Percentiles rank a stretch among this genome's conserved stretches.
Conservation (phyloP, 2,329 filamentous ascomycete genomes). For the Elsinoe ampelina region DNA sequence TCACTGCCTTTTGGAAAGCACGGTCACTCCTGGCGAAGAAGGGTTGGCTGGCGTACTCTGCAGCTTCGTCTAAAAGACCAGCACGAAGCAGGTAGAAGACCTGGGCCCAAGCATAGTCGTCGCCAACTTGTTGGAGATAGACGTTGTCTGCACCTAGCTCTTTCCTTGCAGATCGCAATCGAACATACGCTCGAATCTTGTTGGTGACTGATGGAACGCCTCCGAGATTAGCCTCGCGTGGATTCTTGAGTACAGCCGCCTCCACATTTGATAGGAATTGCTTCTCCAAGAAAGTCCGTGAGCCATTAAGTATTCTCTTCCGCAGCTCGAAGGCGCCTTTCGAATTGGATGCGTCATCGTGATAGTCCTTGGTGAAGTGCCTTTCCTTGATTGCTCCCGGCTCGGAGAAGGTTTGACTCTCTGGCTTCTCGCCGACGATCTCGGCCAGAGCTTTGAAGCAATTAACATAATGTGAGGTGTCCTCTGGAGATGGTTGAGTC, state of each 20-base stretch:
- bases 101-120: slow-evolving; percentile 86
- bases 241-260: slow-evolving; percentile 67
- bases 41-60: slow-evolving; percentile 65
- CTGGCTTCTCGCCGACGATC: slow-evolving; percentile 64
- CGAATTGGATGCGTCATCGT: slow-evolving; percentile 64
- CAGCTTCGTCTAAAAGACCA: slow-evolving; percentile 75
- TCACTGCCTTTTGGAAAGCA: slow-evolving; percentile 80
- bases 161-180: slow-evolving; percentile 67
- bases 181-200: slow-evolving; percentile 87
- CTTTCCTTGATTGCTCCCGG: slow-evolving; percentile 63
- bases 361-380: slow-evolving; percentile 65
- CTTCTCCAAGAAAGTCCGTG: slow-evolving; percentile 69
- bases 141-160: slow-evolving; percentile 75
- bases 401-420: slow-evolving; percentile 49
- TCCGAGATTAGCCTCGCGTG: slow-evolving; percentile 78
- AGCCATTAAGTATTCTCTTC: slow-evolving; percentile 70
- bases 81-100: slow-evolving; percentile 85
- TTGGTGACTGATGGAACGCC: slow-evolving; percentile 80
- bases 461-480: slow-evolving; percentile 56
- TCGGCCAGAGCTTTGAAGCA: slow-evolving; percentile 73
- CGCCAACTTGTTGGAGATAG: slow-evolving; percentile 65
- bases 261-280: slow-evolving; percentile 74
- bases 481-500: slow-evolving; percentile 56
- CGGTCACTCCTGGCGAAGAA: slow-evolving; percentile 86
- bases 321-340: slow-evolving; percentile 56